Base-by-base conservation (phyloP, 495 filamentous ascomycete species). In the Hypoxylon crocopeplum region DNA sequence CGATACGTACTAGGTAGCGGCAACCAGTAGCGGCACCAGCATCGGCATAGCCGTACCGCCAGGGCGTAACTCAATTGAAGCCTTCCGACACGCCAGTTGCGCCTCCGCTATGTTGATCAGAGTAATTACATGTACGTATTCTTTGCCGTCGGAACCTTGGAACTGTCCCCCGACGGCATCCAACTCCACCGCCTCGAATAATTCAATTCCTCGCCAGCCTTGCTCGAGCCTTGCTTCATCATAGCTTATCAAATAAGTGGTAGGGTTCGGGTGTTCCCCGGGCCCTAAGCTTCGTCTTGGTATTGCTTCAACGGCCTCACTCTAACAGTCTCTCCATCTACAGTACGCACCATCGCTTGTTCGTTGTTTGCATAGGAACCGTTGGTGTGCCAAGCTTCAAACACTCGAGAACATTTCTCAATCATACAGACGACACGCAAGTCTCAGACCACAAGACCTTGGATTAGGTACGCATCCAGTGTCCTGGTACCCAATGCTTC, bases 171-270 rank as follows among this genome's bases (percentile, higher is more conserved):
- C 62, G 62, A 27, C 10, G 22, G 15, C 44, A 27, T 41, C n/a
- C 17, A 36, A 48, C 41, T 61, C 57, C 33, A 41, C 50, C 56
- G 37, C 45, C 61, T 59, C 50, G 45, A 59, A 19, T 42, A 48
- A 37, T 38, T 38, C 15, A 7, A 13, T 34, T 16, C 48, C 38
- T 27, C 33, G 5, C 45, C 17, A 61, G 29, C 41, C 46, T 44
- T 54, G 48, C 44, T 47, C 21, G 10, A 49, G 38, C 44, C 54
- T 58, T 64, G 48, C 48, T 44, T 48, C 37, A 24, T 39, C 12
- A 10, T 13, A 33, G 36, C 16, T 37, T 27, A 45, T 25, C 42
- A 20, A 39, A 49, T 48, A 42, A 19, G 17, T 12, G 25, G 38
- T 36, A 45, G 21, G 29, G 45, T 41, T 56, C 45, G 51, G 59